These are phyloP conservation scores for Penicillium odoratum DNA, from an alignment of 495 filamentous ascomycete species.

Conservation along the genomic window DNA sequence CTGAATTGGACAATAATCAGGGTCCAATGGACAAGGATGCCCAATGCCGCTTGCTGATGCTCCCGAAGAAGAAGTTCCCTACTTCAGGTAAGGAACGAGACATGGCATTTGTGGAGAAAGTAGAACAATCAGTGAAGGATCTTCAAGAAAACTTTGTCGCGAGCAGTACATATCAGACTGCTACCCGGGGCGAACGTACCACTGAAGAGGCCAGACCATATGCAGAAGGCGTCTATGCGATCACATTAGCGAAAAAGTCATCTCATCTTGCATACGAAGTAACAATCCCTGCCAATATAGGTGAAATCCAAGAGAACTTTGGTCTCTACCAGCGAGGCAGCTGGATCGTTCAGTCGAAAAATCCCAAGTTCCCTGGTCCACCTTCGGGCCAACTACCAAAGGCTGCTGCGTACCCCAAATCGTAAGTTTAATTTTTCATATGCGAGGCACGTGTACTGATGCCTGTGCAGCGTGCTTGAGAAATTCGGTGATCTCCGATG, in stretches of 20 bases:
- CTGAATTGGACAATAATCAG: conserved; percentile 59
- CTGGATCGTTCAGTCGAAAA: conserved; percentile 79
- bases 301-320: conserved; percentile 74
- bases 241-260: conserved; percentile 67
- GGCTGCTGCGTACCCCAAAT: conserved; percentile 68
- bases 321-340: conserved; percentile 71
- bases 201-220: conserved; percentile 70
- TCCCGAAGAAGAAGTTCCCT: conserved; percentile 88
- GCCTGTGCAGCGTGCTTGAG: conserved; percentile 53
- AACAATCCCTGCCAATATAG: conserved; percentile 71
- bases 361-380: conserved; percentile 69
- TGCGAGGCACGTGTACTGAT: neutral
- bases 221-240: conserved; percentile 84
- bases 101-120: conserved; percentile 83
- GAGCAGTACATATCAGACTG: conserved; percentile 69
- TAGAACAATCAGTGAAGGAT: conserved; percentile 62
- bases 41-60: conserved; percentile 68
- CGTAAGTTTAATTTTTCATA: conserved; percentile 46
- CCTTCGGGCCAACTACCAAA: conserved; percentile 62
- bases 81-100: conserved; percentile 70
- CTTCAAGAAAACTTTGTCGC: conserved; percentile 71
- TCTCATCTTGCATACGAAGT: conserved; percentile 82
- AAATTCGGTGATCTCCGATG: conserved; percentile 76
- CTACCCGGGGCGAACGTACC: conserved; percentile 71
- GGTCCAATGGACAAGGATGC: conserved; percentile 59